Evolutionary conservation across 805 yeast genomes (phyloP), one percentile per base, ranked within the genome.

Genomic region (Cyberlindnera japonica): DNA sequence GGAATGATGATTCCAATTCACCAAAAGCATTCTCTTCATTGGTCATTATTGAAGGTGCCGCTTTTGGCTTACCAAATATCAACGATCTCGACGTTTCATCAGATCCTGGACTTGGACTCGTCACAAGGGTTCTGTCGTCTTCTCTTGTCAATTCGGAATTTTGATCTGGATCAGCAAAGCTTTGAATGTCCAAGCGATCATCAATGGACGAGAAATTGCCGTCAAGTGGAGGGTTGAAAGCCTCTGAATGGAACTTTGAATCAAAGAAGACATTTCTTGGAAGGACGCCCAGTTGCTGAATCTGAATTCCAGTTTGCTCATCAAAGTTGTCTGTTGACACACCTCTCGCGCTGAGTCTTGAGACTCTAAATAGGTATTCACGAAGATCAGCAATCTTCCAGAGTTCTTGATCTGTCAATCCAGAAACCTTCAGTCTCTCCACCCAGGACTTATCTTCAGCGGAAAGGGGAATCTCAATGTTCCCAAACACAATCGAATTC

Each of bases 381-480:
- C 90, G 69, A 41, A 88, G 60, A 3, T 76, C 76, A 13, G 81
- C 80, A 11, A 91, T 63, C 58, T 90, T 91, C 97, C 97, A 91
- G 19, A 86, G 51, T 33, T 88, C 95, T 7, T 67, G 69, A 9
- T 79, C 87, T 7, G 68, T 69, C 37, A 91, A 62, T 0, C 97
- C 98, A n/a, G 86, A 69, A 3, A 81, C 69, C 34, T 76, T 72
- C 31, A 91, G 65, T 47, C 81, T 78, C 26, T 75, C 75, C n/a
- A 88, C 65, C 89, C 95, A 83, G 23, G 71, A 70, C 41, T 73
- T 69, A 58, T 86, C 95, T 42, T 77, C 83, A 3, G 72, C 70
- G 0, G 87, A 79, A 19, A 83, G 45, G 4, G 79, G 79, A 11
- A 75, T 58, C 34, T 74, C 78, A 19, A 55, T 40, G 37, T 71